Evolutionary conservation across 495 filamentous ascomycete species (phyloP).

Genomic region (Schizothecium vesticola): DNA sequence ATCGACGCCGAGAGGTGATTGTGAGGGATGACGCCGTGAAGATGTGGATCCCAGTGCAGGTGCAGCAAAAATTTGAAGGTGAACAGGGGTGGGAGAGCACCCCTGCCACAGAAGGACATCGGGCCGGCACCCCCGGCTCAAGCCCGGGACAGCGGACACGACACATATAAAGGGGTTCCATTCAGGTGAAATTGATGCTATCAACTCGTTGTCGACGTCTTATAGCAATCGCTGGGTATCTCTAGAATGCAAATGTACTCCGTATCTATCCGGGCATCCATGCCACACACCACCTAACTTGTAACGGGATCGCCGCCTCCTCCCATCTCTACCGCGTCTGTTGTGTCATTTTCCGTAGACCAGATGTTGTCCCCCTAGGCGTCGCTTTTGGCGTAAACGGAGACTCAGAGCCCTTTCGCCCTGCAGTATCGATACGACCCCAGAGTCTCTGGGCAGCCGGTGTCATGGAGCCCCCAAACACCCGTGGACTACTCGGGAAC

Average conservation of each 20-base stretch:
- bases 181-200: background rate
- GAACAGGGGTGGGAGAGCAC: background rate
- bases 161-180: background rate
- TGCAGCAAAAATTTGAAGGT: conserved; percentile 2
- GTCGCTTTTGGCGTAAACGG: conserved; percentile 36
- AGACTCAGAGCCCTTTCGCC: conserved; percentile 43
- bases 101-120: background rate
- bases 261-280: background rate
- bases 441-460: conserved; percentile 80
- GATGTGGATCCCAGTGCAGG: background rate
- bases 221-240: background rate
- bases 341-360: conserved; percentile 21
- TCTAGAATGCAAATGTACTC: background rate
- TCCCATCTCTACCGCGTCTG: background rate
- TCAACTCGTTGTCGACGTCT: background rate
- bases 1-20: background rate
- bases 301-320: background rate
- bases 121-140: background rate
- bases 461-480: conserved; percentile 54
- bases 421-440: conserved; percentile 55
- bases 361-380: conserved; percentile 19
- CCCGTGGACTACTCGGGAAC: conserved; percentile 69
- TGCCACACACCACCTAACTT: background rate
- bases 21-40: background rate
- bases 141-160: background rate